phyloP scores from a whole-genome alignment of 306 rosid species.

The Quercus variabilis region DNA sequence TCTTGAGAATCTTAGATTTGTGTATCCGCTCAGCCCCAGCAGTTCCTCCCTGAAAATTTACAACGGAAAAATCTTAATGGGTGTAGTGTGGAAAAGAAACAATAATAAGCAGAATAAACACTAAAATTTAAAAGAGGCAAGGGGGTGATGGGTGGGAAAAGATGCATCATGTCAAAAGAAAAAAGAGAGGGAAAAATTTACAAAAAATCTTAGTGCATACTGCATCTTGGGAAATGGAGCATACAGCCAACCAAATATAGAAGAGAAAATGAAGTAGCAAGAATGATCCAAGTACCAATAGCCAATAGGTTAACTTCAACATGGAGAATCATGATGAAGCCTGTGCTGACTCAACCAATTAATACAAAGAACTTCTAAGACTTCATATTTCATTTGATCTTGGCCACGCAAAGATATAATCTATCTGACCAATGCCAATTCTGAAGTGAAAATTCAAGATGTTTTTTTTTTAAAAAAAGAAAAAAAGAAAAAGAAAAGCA shows the following conservation, averaged over 20 bases:
- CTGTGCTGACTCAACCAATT: not conserved
- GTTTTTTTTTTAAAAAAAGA: not conserved
- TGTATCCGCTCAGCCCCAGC: conserved; percentile 52
- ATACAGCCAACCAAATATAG: too few species aligned
- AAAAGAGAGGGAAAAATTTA: too few species aligned
- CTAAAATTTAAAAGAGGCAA: too few species aligned
- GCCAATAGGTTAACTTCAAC: not conserved
- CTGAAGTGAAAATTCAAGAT: not conserved
- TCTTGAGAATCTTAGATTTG: conserved; percentile 75
- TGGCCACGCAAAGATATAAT: not conserved
- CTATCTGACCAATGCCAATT: not conserved
- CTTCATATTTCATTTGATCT: not conserved
- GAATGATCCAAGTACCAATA: not conserved
- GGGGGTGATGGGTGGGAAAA: too few species aligned
- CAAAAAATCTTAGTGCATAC: too few species aligned
- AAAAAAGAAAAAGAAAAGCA: too few species aligned
- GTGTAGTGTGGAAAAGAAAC: not conserved
- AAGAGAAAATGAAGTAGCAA: too few species aligned
- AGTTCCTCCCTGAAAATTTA: conserved; percentile 65
- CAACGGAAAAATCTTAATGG: not conserved
- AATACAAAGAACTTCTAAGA: not conserved
- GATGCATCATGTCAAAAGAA: too few species aligned
- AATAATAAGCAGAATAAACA: not conserved
- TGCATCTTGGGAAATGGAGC: too few species aligned
- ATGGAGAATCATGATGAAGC: not conserved